Evolutionary conservation across 73 alveolate genomes (phyloP).

Genomic region (Tetrahymena malaccensis): DNA sequence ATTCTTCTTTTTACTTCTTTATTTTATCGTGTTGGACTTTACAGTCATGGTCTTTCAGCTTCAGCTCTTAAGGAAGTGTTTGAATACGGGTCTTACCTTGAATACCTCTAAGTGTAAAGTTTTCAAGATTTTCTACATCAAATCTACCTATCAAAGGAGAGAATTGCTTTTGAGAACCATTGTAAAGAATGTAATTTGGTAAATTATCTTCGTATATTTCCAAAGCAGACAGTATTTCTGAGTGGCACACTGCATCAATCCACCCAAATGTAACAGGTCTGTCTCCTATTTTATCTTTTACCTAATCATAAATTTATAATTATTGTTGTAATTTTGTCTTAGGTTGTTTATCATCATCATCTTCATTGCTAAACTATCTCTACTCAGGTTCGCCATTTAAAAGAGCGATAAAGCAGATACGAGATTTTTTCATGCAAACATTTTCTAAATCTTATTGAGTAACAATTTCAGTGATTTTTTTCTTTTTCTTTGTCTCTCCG

Average conservation of each 20-base stretch:
- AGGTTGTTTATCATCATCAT: background rate
- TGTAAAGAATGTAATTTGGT: background rate
- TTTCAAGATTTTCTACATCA: background rate
- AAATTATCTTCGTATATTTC: background rate
- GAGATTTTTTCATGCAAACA: background rate
- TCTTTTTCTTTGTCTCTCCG: background rate
- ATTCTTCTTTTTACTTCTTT: background rate
- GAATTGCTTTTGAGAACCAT: background rate
- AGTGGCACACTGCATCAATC: background rate
- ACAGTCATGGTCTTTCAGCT: background rate
- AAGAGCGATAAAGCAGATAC: background rate
- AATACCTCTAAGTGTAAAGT: background rate
- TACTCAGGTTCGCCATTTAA: background rate
- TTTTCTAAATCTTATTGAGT: background rate
- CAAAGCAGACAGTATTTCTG: background rate
- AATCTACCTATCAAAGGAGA: background rate
- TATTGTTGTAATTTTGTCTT: background rate
- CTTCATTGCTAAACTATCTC: background rate
- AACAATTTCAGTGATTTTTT: background rate
- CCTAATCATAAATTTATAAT: background rate
- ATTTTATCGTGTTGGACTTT: background rate
- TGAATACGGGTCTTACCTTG: background rate
- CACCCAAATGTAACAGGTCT: background rate
- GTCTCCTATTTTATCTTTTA: background rate
- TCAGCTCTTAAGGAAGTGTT: background rate